These are phyloP conservation scores for Saccharomyces hybrid DNA, from an alignment of 1,139 yeast species.

Conservation along the genomic window DNA sequence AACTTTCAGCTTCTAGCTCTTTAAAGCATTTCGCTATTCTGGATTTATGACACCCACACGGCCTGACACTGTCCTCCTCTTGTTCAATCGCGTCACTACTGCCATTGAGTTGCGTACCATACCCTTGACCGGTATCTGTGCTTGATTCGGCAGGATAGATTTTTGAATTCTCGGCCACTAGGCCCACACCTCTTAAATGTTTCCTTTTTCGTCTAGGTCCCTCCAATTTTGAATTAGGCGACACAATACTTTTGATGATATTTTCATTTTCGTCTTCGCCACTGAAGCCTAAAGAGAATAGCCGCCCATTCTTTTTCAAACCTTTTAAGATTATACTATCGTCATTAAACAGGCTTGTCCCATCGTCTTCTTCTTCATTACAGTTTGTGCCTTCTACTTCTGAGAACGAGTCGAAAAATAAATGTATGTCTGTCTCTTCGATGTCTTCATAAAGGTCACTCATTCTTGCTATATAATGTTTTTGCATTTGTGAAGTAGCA, in stretches of 20 bases:
- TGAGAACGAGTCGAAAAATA: not conserved
- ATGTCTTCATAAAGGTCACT: not conserved
- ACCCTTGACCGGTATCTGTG: not conserved
- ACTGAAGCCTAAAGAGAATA: not conserved
- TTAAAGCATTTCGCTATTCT: not conserved
- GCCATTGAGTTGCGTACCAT: not conserved
- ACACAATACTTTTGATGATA: not conserved
- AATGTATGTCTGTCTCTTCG: not conserved
- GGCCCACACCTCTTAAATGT: not conserved
- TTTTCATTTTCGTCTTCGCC: not conserved
- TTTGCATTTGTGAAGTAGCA: too few relatives aligned
- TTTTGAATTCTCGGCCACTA: not conserved
- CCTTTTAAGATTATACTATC: not conserved
- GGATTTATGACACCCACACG: slow-evolving; percentile 2
- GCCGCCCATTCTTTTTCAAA: not conserved
- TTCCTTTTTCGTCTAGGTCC: not conserved
- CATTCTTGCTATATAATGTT: not conserved
- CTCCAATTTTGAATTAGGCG: not conserved
- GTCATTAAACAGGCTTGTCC: not conserved
- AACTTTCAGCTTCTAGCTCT: not conserved
- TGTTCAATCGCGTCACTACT: not conserved
- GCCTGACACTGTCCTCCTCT: not conserved
- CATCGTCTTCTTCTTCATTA: not conserved
- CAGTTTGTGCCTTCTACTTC: not conserved
- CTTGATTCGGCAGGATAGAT: not conserved